phyloP scores from a whole-genome alignment of 495 filamentous ascomycete species.

The Aspergillus egyptiacus region DNA sequence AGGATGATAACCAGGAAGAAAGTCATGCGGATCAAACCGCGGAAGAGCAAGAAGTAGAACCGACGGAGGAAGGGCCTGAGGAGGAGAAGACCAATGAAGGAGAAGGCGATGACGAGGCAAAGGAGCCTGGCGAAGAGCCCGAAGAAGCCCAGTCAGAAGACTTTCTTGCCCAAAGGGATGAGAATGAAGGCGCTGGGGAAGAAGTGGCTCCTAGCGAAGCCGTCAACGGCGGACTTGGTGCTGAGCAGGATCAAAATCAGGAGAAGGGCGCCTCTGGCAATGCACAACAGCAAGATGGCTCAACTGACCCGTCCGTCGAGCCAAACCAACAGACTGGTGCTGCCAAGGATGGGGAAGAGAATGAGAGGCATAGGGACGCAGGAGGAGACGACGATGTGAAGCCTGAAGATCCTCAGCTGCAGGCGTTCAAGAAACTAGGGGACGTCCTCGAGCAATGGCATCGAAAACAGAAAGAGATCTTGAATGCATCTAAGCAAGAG shows the following conservation, averaged over 20 bases:
- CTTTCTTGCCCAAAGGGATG: conserved; percentile 36
- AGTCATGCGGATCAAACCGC: conserved; percentile 16
- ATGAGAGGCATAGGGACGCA: conserved; percentile 36
- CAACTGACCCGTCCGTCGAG: conserved; percentile 40
- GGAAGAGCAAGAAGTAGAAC: conserved; percentile 35
- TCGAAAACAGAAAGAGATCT: conserved; percentile 71
- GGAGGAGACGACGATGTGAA: conserved; percentile 36
- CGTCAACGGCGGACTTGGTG: conserved; percentile 37
- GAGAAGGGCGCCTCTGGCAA: conserved; percentile 67
- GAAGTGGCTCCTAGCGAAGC: conserved; percentile 47
- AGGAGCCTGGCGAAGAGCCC: conserved; percentile 47
- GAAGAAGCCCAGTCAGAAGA: conserved; percentile 41
- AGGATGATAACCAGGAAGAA: conserved; percentile 35
- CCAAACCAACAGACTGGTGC: conserved; percentile 37
- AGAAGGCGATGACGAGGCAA: conserved; percentile 42
- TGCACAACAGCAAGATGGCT: conserved; percentile 45
- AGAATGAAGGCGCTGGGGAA: conserved; percentile 41
- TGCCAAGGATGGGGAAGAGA: conserved; percentile 42
- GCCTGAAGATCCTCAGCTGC: conserved; percentile 49
- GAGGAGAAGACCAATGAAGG: conserved; percentile 27
- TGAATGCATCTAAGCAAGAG: conserved; percentile 58
- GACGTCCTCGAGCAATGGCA: conserved; percentile 94
- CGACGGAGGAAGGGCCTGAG: conserved; percentile 36
- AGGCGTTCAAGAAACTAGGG: conserved; percentile 85
- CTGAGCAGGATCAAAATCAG: conserved; percentile 48